Conservation (phyloP, 2,329 filamentous ascomycete genomes). For the Sporothrix pseudoabietina region DNA sequence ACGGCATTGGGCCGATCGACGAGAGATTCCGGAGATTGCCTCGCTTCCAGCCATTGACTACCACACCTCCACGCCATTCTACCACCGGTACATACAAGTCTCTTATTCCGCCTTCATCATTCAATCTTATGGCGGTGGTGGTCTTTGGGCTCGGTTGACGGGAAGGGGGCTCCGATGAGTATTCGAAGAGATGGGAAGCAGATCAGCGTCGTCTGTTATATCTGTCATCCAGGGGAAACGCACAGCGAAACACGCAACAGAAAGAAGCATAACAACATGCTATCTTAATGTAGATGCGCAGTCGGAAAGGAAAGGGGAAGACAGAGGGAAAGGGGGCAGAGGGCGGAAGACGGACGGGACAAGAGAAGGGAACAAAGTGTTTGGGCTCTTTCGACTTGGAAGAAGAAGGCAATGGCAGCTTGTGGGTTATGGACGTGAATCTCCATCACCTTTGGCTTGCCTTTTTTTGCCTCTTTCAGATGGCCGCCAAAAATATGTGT, state of each 20-base stretch:
- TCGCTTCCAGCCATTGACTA: slow-evolving; percentile 5
- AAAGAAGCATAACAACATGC: slow-evolving; percentile 14
- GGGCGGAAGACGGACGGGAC: slow-evolving; percentile 11
- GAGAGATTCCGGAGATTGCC: slow-evolving; percentile 12
- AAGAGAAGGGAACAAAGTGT: not conserved
- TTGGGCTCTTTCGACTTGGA: not conserved
- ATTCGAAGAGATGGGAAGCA: not conserved
- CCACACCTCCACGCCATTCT: slow-evolving; percentile 4
- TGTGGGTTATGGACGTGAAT: not conserved
- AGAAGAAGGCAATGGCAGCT: not conserved
- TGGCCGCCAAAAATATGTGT: not conserved
- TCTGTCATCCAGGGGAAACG: not conserved
- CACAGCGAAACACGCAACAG: not conserved
- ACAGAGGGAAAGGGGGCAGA: slow-evolving; percentile 9
- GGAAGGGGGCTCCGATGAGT: slow-evolving; percentile 8
- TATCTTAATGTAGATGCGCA: slow-evolving; percentile 13
- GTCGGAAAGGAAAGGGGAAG: slow-evolving; percentile 24
- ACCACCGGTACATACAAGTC: slow-evolving; percentile 17
- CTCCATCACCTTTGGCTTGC: not conserved
- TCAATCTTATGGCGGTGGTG: slow-evolving; percentile 13
- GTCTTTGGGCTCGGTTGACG: slow-evolving; percentile 3
- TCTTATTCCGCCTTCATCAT: slow-evolving; percentile 7
- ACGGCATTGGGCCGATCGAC: not conserved
- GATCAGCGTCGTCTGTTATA: not conserved
- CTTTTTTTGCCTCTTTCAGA: not conserved